Evolutionary conservation across 108 stramenopile genomes (phyloP), one percentile per base, ranked within the genome.

Genomic region (Cylindrotheca closterium): DNA sequence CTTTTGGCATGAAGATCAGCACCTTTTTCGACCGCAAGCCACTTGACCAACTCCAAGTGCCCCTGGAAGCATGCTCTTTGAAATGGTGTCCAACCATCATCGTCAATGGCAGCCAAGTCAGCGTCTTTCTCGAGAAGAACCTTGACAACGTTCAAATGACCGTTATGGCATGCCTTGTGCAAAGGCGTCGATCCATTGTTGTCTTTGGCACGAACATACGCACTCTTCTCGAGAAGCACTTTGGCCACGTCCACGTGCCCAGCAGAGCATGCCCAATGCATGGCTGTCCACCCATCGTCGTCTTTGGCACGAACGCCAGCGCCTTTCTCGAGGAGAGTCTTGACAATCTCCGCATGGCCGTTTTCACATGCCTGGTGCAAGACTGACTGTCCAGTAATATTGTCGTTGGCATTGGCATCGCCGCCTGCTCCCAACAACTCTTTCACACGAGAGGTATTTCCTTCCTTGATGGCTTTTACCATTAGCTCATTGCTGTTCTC

Each of bases 221-320:
- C 64, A 1, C 64, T 53, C 24, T 65, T 29, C 12, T 65, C 52
- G 27, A 65, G 15, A 18, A 65, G 31, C 4, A 53, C 17, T 30
- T 42, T 26, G 37, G 47, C 52, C 19, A 47, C 49, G 1, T 50
- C 60, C 10, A 26, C 49, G 24, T 62, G 60, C 1, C 49, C 60
- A 66, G 60, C 51, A n/a, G 57, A 24, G 24, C 51, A 33, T 1
- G 73, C 73, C 12, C 61, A 17, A 58, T 62, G 59, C 5, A 67
- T 4, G 3, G 66, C 46, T 21, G 47, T 46, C 29, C 55, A 52
- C 1, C 21, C 21, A 1, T 67, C 45, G 21, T n/a, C n/a, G n/a
- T n/a, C n/a, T n/a, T n/a, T n/a, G n/a, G n/a, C n/a, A n/a, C n/a
- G n/a, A n/a, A n/a, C n/a, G n/a, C n/a, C n/a, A n/a, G n/a, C 32